These are phyloP conservation scores for Termitomyces sp. DNA, from an alignment of 768 basidiomycete species.

Conservation along the genomic window DNA sequence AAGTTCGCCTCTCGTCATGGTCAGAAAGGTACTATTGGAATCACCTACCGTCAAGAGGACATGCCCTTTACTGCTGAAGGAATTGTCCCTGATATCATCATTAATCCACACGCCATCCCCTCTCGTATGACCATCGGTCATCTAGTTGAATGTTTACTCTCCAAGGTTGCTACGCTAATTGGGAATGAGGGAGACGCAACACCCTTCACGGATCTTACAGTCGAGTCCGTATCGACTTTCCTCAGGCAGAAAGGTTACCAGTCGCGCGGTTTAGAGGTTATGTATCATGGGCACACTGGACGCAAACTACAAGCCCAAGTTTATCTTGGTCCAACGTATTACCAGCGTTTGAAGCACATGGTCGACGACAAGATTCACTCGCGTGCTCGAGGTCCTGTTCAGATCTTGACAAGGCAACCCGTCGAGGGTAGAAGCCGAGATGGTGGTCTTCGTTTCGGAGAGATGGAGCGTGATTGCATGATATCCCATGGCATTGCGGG, in stretches of 20 bases:
- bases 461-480: conserved; percentile 99
- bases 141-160: conserved; percentile 95
- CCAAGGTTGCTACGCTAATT: conserved; percentile 92
- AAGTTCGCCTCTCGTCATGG: conserved; percentile 99
- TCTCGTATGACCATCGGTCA: conserved; percentile 99
- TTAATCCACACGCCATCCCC: conserved; percentile 99
- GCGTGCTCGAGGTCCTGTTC: conserved; percentile 93
- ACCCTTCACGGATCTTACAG: conserved; percentile 96
- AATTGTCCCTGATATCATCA: conserved; percentile 94
- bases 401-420: conserved; percentile 95
- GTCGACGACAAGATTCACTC: conserved; percentile 99
- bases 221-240: conserved; percentile 94
- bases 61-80: conserved; percentile 99
- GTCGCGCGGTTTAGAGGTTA: conserved; percentile 93
- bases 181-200: conserved; percentile 99
- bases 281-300: conserved; percentile 99
- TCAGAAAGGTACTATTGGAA: conserved; percentile 99
- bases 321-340: conserved; percentile 98
- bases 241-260: conserved; percentile 91
- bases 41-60: conserved; percentile 99
- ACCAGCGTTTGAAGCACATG: conserved; percentile 99
- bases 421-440: conserved; percentile 99
- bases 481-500: conserved; percentile 98
- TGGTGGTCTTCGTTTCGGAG: conserved; percentile 98
- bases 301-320: conserved; percentile 96